Percentiles rank a stretch among this genome's conserved stretches.
Evolutionary conservation across 208 protist genomes (phyloP).

Genomic region (Leishmania turanica): DNA sequence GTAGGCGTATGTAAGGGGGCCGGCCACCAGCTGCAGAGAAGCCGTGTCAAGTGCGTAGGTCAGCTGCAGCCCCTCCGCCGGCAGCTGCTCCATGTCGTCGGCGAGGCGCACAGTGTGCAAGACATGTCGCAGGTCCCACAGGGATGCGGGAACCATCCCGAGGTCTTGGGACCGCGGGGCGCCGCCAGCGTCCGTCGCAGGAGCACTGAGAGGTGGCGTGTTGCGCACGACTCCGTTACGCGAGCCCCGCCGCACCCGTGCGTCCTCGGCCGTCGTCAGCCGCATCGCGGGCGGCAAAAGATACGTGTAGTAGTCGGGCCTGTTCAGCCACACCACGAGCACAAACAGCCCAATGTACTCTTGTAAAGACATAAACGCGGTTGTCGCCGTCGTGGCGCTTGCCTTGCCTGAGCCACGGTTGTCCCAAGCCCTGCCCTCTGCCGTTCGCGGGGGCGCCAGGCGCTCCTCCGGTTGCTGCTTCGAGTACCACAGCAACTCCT

Average conservation of each 20-base stretch:
- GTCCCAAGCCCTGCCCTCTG: not conserved
- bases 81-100: constrained; percentile 24
- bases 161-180: not conserved
- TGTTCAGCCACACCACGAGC: constrained; percentile 55
- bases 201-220: not conserved
- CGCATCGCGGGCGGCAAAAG: constrained; percentile 23
- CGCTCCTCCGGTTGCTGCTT: constrained; percentile 19
- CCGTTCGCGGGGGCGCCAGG: not conserved
- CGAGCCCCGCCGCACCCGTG: constrained; percentile 3
- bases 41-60: constrained; percentile 69
- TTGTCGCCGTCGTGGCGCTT: not conserved
- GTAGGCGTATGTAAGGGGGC: constrained; percentile 74
- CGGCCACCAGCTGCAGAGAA: constrained; percentile 44
- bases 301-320: constrained; percentile 23
- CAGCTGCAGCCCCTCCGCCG: constrained; percentile 44
- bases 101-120: constrained; percentile 11
- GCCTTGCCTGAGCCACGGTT: not conserved
- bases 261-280: constrained; percentile 11
- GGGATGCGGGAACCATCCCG: not conserved
- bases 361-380: constrained; percentile 28
- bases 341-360: constrained; percentile 60
- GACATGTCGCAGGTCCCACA: constrained; percentile 37
- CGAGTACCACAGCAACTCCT: constrained; percentile 33
- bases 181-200: not conserved
- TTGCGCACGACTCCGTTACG: not conserved